These are phyloP conservation scores for Coemansia sp. DNA, from an alignment of 192 early-diverging fungal genomes.

Conservation along the genomic window DNA sequence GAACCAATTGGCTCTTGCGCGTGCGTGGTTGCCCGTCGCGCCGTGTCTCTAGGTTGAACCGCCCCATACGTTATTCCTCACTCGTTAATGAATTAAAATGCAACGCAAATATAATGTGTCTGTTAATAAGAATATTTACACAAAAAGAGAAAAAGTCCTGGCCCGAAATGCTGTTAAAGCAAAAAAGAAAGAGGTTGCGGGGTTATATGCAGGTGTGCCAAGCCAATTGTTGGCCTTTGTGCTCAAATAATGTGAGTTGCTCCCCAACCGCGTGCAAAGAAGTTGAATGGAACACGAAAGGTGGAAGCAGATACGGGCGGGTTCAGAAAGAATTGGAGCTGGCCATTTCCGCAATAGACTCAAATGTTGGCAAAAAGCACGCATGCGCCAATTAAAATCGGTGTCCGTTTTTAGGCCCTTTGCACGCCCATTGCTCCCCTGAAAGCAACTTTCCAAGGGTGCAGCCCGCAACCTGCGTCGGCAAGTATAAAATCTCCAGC, in stretches of 20 bases:
- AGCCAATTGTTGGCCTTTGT: too few relatives aligned
- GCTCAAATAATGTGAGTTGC: too few relatives aligned
- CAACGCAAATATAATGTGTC: not conserved
- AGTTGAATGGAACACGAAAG: too few relatives aligned
- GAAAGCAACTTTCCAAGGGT: not conserved
- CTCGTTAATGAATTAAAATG: not conserved
- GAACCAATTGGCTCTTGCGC: conserved; percentile 40
- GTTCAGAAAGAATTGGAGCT: not conserved
- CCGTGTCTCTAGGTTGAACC: conserved; percentile 12
- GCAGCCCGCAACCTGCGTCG: not conserved
- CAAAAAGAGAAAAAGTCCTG: not conserved
- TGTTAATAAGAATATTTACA: not conserved
- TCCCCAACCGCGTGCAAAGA: too few relatives aligned
- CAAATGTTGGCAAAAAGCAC: not conserved
- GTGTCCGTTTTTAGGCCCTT: conserved; percentile 8
- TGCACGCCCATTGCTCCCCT: conserved; percentile 4
- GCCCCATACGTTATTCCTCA: not conserved
- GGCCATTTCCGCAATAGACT: not conserved
- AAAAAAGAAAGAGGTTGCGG: not conserved
- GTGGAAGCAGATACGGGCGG: not conserved
- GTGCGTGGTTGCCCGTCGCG: conserved; percentile 33
- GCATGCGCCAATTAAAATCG: not conserved
- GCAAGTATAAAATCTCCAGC: not conserved
- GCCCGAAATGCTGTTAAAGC: not conserved
- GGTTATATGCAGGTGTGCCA: too few relatives aligned